These are phyloP conservation scores for Pogostemon cablin DNA, from an alignment of 257 asterid genomes.

Conservation along the genomic window DNA sequence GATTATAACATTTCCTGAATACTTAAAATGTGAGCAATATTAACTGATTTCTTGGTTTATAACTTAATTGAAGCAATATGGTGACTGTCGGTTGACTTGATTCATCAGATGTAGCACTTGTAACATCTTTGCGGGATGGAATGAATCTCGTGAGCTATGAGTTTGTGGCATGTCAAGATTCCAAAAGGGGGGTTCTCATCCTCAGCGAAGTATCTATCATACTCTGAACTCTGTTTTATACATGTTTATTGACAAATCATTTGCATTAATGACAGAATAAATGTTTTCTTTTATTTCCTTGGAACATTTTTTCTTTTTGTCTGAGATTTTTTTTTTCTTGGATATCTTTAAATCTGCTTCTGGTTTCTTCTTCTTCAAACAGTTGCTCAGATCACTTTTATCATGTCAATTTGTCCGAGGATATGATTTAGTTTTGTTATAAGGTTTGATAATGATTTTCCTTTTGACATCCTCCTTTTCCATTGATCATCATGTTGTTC, in stretches of 20 bases:
- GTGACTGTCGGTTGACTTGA: constrained; percentile 36
- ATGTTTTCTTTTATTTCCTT: constrained; percentile 25
- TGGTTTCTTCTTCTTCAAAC: constrained; percentile 6
- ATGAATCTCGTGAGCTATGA: constrained; percentile 99
- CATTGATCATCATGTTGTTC: not conserved
- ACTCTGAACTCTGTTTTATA: constrained; percentile 22
- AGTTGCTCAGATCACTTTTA: constrained; percentile 25
- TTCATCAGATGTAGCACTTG: constrained; percentile 88
- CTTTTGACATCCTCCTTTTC: constrained; percentile 17
- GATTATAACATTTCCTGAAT: constrained; percentile 21
- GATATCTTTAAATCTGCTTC: constrained; percentile 20
- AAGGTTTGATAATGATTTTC: constrained; percentile 23
- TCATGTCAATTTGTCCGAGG: constrained; percentile 16
- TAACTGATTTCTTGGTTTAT: constrained; percentile 26
- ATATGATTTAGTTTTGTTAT: constrained; percentile 13
- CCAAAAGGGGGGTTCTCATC: constrained; percentile 89
- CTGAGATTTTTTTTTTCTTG: not conserved
- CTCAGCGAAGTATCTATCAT: constrained; percentile 75
- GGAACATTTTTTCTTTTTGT: not conserved
- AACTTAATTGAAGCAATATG: constrained; percentile 28
- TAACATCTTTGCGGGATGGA: constrained; percentile 95
- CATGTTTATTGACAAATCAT: not conserved
- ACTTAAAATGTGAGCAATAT: constrained; percentile 4
- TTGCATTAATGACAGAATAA: constrained; percentile 24
- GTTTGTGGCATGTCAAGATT: constrained; percentile 96